Evolutionary conservation across 2,329 filamentous ascomycete species (phyloP).

Genomic region (Xylariaceae sp.): DNA sequence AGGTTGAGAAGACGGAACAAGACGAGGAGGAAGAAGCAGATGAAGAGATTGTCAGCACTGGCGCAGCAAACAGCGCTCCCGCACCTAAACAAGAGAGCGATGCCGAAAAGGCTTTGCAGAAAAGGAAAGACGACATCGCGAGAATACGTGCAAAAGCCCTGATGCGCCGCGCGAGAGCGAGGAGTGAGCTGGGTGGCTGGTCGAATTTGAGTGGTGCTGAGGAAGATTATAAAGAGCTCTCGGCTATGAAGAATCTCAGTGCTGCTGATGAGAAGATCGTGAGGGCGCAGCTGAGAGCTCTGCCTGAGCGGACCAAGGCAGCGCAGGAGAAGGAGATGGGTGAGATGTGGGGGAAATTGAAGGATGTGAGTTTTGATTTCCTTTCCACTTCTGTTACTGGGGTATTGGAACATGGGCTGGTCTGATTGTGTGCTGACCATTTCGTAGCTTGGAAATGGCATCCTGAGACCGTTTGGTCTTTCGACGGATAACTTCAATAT

Average conservation of each 20-base stretch:
- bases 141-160: conserved; percentile 82
- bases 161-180: conserved; percentile 72
- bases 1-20: conserved; percentile 42
- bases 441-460: conserved; percentile 76
- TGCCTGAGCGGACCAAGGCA: conserved; percentile 69
- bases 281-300: conserved; percentile 57
- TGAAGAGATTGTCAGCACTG: conserved; percentile 59
- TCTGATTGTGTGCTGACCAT: no score
- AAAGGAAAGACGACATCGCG: conserved; percentile 60
- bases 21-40: conserved; percentile 46
- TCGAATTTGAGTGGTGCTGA: conserved; percentile 72
- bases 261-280: conserved; percentile 67
- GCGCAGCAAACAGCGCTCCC: conserved; percentile 51
- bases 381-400: neutral
- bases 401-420: neutral
- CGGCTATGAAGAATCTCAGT: conserved; percentile 58
- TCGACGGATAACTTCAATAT: conserved; percentile 95
- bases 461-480: conserved; percentile 89
- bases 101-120: conserved; percentile 30
- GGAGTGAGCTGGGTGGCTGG: conserved; percentile 73
- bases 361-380: conserved; percentile 55
- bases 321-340: conserved; percentile 85
- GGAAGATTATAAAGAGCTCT: conserved; percentile 74
- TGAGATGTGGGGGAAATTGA: conserved; percentile 98
- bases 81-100: conserved; percentile 28